These are phyloP conservation scores for Diaporthe vaccinii DNA, from an alignment of 2,329 filamentous ascomycete genomes.

Conservation along the genomic window DNA sequence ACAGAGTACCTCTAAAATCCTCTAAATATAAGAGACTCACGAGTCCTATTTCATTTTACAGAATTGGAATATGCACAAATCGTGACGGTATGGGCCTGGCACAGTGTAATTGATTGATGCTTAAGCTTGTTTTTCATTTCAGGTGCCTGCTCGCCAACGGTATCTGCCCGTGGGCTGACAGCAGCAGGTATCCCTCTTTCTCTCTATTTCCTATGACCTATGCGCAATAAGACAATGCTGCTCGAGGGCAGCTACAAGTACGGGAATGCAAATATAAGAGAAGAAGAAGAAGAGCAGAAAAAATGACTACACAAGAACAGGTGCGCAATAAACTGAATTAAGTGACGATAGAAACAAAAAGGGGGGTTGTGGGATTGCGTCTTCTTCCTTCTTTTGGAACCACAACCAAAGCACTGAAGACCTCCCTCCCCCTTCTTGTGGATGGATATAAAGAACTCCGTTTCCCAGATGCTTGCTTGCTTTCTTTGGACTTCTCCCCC, in stretches of 20 bases:
- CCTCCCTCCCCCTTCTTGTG: neutral
- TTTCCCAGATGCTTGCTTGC: slow-evolving; percentile 28
- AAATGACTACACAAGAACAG: neutral
- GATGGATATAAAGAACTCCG: slow-evolving; percentile 19
- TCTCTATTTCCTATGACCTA: slow-evolving; percentile 11
- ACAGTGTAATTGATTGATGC: neutral
- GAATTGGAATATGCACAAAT: neutral
- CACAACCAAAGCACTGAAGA: neutral
- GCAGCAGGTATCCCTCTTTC: neutral
- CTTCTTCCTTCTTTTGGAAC: neutral
- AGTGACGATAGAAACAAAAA: slow-evolving; percentile 3
- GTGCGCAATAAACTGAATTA: slow-evolving; percentile 19
- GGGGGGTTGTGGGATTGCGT: neutral
- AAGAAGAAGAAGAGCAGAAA: neutral
- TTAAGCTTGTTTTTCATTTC: neutral
- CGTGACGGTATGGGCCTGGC: neutral
- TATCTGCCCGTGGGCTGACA: neutral
- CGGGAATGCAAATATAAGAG: slow-evolving; percentile 5
- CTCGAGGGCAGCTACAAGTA: slow-evolving; percentile 1
- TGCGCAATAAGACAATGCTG: slow-evolving; percentile 1
- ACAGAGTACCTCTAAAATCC: neutral
- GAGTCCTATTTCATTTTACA: neutral
- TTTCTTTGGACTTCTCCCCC: neutral
- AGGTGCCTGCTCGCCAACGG: slow-evolving; percentile 15
- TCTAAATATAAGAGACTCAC: neutral